Evolutionary conservation across 2,329 filamentous ascomycete species (phyloP).

Genomic region (Annulohypoxylon truncatum): DNA sequence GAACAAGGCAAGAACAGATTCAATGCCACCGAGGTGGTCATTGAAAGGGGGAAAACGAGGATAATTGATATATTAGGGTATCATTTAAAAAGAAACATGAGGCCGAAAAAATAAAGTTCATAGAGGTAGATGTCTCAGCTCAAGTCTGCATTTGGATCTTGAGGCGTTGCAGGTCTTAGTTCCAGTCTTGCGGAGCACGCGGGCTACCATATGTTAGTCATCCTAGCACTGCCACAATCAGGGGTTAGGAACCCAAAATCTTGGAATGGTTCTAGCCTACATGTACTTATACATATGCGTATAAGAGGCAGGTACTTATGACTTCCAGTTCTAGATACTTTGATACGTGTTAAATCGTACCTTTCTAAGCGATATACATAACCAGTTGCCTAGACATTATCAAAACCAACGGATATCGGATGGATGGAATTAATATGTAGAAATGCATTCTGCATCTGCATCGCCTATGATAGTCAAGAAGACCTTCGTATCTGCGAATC

Average conservation of each 20-base stretch:
- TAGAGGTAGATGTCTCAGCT: constrained; percentile 8
- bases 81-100: constrained; percentile 21
- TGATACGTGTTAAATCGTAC: neutral
- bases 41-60: constrained; percentile 19
- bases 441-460: constrained; percentile 8
- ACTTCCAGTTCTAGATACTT: no score
- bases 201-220: constrained; percentile 35
- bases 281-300: neutral
- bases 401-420: no score
- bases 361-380: neutral
- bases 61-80: constrained; percentile 24
- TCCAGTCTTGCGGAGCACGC: constrained; percentile 26
- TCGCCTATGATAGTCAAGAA: constrained; percentile 9
- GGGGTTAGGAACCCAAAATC: constrained; percentile 20
- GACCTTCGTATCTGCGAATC: constrained; percentile 1
- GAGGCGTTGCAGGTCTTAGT: constrained; percentile 1
- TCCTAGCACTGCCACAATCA: constrained; percentile 46
- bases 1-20: constrained; percentile 21
- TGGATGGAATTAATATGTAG: constrained; percentile 1
- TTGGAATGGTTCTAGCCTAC: neutral
- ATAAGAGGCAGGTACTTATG: no score
- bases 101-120: constrained; percentile 17
- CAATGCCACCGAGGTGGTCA: constrained; percentile 21
- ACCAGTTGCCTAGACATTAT: no score
- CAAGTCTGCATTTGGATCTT: constrained; percentile 18